phyloP scores from a whole-genome alignment of 2,329 filamentous ascomycete genomes.

The Colletotrichum sp. region DNA sequence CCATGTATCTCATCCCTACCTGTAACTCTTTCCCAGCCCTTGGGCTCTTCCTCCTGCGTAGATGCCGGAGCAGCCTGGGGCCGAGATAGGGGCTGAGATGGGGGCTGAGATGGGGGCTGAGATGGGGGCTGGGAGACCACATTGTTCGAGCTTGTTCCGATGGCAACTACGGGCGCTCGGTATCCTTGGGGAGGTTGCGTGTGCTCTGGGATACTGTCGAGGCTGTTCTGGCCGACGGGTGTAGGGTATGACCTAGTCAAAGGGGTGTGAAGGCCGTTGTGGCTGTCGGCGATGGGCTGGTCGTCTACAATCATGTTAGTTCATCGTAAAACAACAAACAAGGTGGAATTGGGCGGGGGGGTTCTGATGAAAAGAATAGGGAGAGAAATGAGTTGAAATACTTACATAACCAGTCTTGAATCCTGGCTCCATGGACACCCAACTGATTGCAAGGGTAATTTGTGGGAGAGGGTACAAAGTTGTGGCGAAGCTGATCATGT shows the following conservation, averaged over 20 bases:
- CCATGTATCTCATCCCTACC: constrained; percentile 6
- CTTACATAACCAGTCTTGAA: constrained; percentile 45
- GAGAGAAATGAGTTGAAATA: neutral
- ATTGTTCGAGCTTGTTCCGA: neutral
- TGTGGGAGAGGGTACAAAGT: neutral
- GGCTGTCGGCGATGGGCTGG: neutral
- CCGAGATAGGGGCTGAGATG: neutral
- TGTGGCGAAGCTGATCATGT: constrained; percentile 26
- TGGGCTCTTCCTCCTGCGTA: neutral
- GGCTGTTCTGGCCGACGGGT: neutral
- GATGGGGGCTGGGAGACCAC: neutral
- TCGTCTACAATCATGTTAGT: neutral
- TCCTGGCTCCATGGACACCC: constrained; percentile 20
- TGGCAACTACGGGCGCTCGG: neutral
- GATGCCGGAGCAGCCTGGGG: rapidly evolving
- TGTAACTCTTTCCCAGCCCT: constrained; percentile 1
- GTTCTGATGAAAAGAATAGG: neutral
- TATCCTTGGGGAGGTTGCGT: neutral
- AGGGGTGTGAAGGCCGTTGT: neutral
- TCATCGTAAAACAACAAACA: neutral
- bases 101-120: neutral
- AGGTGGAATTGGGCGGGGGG: neutral
- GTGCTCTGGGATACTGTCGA: neutral
- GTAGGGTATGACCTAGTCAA: neutral
- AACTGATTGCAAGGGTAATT: constrained; percentile 27